A percentile compares a stretch with the other conserved stretches of the same genome.
These are phyloP conservation scores for Picochlorum costavermella DNA, from an alignment of 139 green algal species.

Conservation along the genomic window DNA sequence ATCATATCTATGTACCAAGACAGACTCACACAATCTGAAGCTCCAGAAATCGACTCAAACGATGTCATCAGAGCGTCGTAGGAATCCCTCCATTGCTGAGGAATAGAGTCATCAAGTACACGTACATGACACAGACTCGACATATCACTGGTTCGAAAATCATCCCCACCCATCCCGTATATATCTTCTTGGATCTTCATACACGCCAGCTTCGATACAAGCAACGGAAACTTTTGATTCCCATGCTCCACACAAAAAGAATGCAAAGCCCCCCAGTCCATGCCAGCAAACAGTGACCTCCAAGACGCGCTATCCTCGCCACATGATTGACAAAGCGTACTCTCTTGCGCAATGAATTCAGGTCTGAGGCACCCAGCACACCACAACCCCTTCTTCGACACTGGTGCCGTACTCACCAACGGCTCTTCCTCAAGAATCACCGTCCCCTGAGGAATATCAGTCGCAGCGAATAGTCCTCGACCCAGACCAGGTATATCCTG, in stretches of 20 bases:
- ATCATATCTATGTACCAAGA: conserved; percentile 21
- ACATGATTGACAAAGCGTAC: not conserved
- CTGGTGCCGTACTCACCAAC: not conserved
- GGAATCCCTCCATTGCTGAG: conserved; percentile 29
- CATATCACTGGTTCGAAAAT: conserved; percentile 16
- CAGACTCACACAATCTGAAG: not conserved
- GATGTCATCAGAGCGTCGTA: conserved; percentile 26
- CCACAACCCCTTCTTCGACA: not conserved
- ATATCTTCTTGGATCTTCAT: not conserved
- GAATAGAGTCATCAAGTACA: conserved; percentile 6
- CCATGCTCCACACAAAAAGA: not conserved
- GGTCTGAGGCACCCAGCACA: not conserved
- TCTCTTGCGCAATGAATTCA: not conserved
- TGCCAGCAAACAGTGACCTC: not conserved
- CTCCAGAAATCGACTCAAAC: not conserved
- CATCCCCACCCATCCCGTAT: not conserved
- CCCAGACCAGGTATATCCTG: too few species aligned
- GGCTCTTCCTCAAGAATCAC: too few species aligned
- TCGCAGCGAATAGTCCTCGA: too few species aligned
- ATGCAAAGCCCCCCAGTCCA: not conserved
- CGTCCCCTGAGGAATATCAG: too few species aligned
- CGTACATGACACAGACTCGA: conserved; percentile 46
- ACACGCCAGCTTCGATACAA: conserved; percentile 30
- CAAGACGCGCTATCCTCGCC: not conserved
- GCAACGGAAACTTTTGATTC: conserved; percentile 35